Conservation (phyloP, 495 filamentous ascomycete species). For the Parachaetomium inaequale region DNA sequence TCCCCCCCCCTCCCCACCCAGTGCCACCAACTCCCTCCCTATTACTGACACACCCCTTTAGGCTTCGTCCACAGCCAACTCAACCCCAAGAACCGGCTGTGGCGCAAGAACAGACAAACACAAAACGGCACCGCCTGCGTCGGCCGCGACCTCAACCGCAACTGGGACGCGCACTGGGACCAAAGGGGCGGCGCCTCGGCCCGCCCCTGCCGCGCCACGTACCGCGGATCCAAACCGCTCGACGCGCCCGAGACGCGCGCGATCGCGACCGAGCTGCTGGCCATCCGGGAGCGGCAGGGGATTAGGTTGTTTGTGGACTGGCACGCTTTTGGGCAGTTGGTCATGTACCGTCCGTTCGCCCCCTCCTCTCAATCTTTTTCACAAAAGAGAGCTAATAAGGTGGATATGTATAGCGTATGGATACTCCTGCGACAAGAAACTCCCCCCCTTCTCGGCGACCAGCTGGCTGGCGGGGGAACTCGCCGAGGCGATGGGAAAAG, state of each 20-base stretch:
- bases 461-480: neutral
- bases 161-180: conserved; percentile 55
- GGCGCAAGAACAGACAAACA: conserved; percentile 60
- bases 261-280: conserved; percentile 40
- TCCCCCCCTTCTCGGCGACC: neutral
- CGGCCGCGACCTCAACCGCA: conserved; percentile 62
- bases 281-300: conserved; percentile 41
- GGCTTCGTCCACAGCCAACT: conserved; percentile 59
- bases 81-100: conserved; percentile 52
- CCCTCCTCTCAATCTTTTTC: neutral
- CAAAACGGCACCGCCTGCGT: conserved; percentile 44
- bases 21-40: no score
- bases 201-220: conserved; percentile 38
- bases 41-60: conserved; percentile 2
- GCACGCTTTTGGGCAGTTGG: conserved; percentile 56
- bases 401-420: conserved; percentile 10
- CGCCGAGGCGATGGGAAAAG: neutral
- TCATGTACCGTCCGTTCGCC: conserved; percentile 30
- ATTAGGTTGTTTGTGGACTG: conserved; percentile 59
- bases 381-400: no score
- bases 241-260: conserved; percentile 51
- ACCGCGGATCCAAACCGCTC: conserved; percentile 35
- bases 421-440: conserved; percentile 1
- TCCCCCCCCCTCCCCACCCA: no score
- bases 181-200: conserved; percentile 48